Evolutionary conservation across 2,329 filamentous ascomycete species (phyloP), one percentile per base, ranked within the genome.

Genomic region (Fusarium beomiforme): DNA sequence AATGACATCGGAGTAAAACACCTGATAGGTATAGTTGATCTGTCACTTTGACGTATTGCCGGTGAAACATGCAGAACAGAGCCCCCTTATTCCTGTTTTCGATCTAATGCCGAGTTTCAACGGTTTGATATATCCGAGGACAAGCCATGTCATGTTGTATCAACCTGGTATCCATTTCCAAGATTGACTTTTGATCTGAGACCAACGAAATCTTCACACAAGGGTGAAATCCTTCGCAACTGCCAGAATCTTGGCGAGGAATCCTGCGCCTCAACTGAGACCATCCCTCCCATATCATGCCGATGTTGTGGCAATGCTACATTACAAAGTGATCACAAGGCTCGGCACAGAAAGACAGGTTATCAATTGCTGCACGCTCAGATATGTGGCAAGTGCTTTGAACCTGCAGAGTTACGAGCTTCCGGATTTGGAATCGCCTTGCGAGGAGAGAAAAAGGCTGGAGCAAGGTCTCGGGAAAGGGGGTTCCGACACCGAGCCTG

Each of bases 11-110:
- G 51, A 55, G 26, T 14, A 16, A 31, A 44, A 55, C 24, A 44
- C 51, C 17, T 26, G 37, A 55, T 9, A 33, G 51, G 51, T n/a
- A 33, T 33, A 46, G 51, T 33, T 33, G 37, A 55, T 55, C 26
- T 46, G 51, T 55, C 29, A 33, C 37, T 55, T 4, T 23, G 21
- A 46, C 43, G 14, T 55, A 33, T 44, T 44, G 7, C 51, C 26
- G 36, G 1, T 44, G 37, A 55, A 23, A n/a, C 21, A 33, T 23
- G 37, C n/a, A 43, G n/a, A 31, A 23, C 43, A 41, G 17, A 10
- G 7, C 34, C 10, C 6, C 19, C 34, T 23, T 43, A 31, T 29
- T 51, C 31, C 47, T 24, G 2, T 19, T 55, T 55, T 53, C 2
- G 23, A 41, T 53, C 23, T 26, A 31, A 55, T 21, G 37, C 26